Evolutionary conservation across 1,284 basidiomycete genomes (phyloP).

Genomic region (Phlebopus sp.): DNA sequence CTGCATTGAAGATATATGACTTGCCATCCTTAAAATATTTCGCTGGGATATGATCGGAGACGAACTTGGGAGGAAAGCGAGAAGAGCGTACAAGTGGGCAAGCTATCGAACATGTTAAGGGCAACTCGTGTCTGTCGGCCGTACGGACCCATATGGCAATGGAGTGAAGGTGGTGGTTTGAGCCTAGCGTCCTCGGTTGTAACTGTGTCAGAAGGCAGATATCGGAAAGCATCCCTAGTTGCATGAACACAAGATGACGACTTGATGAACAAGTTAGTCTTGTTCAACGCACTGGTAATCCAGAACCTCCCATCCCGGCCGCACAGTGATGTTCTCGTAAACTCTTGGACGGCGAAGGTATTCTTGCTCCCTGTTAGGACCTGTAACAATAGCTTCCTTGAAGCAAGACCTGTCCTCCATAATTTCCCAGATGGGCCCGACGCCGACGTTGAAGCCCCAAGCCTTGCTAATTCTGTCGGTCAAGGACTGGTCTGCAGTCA

Average conservation of each 20-base stretch:
- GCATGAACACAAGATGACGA: conserved; percentile 7
- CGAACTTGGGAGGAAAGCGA: background rate
- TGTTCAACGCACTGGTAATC: conserved; percentile 44
- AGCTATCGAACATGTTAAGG: conserved; percentile 53
- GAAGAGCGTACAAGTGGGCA: conserved; percentile 53
- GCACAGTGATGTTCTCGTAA: conserved; percentile 43
- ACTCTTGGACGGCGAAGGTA: conserved; percentile 55
- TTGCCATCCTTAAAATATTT: conserved; percentile 37
- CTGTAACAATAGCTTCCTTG: conserved; percentile 51
- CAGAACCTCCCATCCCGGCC: conserved; percentile 45
- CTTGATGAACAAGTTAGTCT: conserved; percentile 2
- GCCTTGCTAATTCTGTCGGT: conserved; percentile 49
- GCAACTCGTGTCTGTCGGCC: conserved; percentile 47
- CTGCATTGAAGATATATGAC: conserved; percentile 75
- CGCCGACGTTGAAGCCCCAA: conserved; percentile 68
- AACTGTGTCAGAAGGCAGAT: conserved; percentile 52
- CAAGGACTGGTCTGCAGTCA: conserved; percentile 30
- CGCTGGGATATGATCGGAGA: conserved; percentile 31
- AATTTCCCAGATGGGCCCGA: conserved; percentile 71
- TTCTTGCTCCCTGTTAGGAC: conserved; percentile 39
- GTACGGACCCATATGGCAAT: conserved; percentile 63
- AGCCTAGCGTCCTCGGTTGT: conserved; percentile 47
- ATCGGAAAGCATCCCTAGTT: conserved; percentile 51
- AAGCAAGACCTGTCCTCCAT: conserved; percentile 74
- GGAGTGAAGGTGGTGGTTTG: conserved; percentile 49